A percentile compares a stretch with the other conserved stretches of the same genome.
Conservation (phyloP, 495 filamentous ascomycete genomes). For the Tuber melanosporum region DNA sequence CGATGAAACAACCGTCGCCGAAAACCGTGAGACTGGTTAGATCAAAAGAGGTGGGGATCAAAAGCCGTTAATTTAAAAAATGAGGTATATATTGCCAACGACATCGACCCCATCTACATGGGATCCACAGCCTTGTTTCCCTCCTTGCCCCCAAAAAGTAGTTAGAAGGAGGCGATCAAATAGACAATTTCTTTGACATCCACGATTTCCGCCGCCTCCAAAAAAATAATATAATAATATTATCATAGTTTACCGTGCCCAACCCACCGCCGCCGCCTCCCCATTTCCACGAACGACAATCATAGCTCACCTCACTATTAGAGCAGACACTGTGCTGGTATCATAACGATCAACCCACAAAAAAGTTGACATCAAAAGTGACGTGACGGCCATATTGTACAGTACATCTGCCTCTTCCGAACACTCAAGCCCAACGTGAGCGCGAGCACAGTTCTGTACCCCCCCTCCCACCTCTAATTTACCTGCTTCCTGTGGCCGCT, state of each 20-base stretch:
- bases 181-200: not conserved
- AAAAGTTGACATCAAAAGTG: not conserved
- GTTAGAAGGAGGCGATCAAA: not conserved
- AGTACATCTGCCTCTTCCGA: not conserved
- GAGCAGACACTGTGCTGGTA: not conserved
- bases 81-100: constrained; percentile 2
- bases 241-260: not conserved
- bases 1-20: not conserved
- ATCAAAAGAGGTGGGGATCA: not conserved
- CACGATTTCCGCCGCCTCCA: not conserved
- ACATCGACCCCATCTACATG: not conserved
- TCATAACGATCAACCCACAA: not conserved
- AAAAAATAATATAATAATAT: not conserved
- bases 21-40: not conserved
- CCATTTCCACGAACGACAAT: not conserved
- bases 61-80: not conserved
- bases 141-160: not conserved
- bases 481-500: not conserved
- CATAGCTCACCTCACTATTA: not conserved
- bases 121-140: not conserved
- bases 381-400: not conserved
- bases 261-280: not conserved
- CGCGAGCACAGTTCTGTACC: too few relatives aligned
- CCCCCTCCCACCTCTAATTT: not conserved
- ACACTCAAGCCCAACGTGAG: not conserved